These are phyloP conservation scores for Acacia acuminata DNA, from an alignment of 306 rosid species.

Conservation along the genomic window DNA sequence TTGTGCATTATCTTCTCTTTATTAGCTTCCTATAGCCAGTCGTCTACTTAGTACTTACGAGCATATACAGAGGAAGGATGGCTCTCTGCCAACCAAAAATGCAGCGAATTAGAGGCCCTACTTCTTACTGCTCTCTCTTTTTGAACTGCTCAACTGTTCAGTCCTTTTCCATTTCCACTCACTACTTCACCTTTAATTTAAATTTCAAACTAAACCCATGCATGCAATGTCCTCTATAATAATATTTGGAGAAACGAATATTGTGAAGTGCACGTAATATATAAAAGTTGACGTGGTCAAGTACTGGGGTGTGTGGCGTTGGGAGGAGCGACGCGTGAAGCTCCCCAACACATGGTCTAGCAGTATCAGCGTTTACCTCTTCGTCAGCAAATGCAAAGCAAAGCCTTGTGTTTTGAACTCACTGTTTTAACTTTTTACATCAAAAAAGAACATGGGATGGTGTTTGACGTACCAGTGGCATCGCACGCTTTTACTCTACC, in stretches of 20 bases:
- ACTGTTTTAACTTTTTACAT: neutral
- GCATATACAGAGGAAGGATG: neutral
- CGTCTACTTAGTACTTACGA: no score
- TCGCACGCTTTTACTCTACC: slow-evolving; percentile 41
- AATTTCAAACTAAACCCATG: slow-evolving; percentile 40
- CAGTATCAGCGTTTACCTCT: slow-evolving; percentile 30
- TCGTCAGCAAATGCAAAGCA: neutral
- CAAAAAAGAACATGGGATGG: neutral
- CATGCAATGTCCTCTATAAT: neutral
- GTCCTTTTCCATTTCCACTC: slow-evolving; percentile 63
- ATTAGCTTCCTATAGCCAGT: slow-evolving; percentile 4
- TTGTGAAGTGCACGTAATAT: neutral
- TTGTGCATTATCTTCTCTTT: neutral
- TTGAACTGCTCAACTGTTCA: slow-evolving; percentile 26
- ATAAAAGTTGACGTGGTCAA: neutral
- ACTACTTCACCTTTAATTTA: slow-evolving; percentile 67
- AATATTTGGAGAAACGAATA: neutral
- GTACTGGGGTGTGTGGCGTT: slow-evolving; percentile 35
- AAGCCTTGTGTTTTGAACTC: slow-evolving; percentile 31
- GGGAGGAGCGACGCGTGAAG: slow-evolving; percentile 63
- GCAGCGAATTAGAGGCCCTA: slow-evolving; percentile 38
- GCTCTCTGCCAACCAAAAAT: neutral
- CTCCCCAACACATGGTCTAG: slow-evolving; percentile 29
- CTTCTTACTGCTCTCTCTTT: slow-evolving; percentile 25
- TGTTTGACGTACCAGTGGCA: slow-evolving; percentile 37